phyloP scores from a whole-genome alignment of 345 rosid genomes.

The Salix purpurea region DNA sequence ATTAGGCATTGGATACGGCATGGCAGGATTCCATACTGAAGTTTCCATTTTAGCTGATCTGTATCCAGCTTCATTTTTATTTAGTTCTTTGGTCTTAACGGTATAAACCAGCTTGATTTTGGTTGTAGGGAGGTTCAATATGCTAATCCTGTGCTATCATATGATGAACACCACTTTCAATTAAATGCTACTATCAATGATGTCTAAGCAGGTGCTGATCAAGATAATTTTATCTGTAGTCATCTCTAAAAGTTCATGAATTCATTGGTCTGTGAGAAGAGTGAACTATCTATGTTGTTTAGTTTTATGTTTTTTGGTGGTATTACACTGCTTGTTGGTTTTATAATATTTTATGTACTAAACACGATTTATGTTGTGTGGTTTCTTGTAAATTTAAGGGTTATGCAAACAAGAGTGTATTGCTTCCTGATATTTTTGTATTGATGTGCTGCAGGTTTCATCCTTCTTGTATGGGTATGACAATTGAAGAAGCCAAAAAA shows the following conservation, averaged over 20 bases:
- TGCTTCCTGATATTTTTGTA: conserved; percentile 9
- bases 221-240: not conserved
- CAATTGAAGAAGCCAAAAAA: conserved; percentile 74
- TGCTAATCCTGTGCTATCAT: not conserved
- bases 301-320: not conserved
- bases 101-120: not conserved
- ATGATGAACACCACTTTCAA: not conserved
- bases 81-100: not conserved
- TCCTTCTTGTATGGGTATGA: conserved; percentile 82
- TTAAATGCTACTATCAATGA: not conserved
- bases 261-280: not conserved
- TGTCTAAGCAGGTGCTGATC: not conserved
- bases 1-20: not conserved
- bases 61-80: not conserved
- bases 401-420: not conserved
- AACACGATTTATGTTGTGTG: not conserved
- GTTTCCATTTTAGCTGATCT: not conserved
- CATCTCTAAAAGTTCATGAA: not conserved
- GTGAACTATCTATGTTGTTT: not conserved
- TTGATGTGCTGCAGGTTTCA: conserved; percentile 55
- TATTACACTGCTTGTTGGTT: not conserved
- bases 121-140: not conserved
- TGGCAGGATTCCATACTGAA: not conserved
- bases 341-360: not conserved
- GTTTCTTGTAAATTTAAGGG: not conserved